Evolutionary conservation across 1,284 basidiomycete species (phyloP), one percentile per base, ranked within the genome.

Genomic region (Termitomyces sp.): DNA sequence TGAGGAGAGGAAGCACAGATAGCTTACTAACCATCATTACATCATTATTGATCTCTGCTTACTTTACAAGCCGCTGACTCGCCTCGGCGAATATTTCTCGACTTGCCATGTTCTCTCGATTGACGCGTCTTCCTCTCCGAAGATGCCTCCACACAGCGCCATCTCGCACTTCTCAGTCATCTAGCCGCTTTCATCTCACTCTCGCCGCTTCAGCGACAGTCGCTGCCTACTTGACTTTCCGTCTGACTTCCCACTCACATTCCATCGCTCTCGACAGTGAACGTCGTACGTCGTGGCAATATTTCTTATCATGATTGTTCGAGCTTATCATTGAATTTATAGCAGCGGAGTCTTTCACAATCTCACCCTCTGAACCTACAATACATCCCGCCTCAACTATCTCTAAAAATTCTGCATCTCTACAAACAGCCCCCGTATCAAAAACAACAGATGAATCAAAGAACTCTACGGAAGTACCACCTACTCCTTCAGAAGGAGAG

Each of bases 81-180:
- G 50, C 28, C 19, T 35, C 47, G 42, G 38, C 39, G 33, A 49
- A 50, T 30, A 51, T 53, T 52, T 50, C 38, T 56, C 33, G 14
- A 34, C 1, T 1, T 39, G 43, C 53, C 53, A 76, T 76, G 74
- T 70, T 75, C 60, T 63, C 70, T 53, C 68, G 70, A 58, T 62
- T 74, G 24, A 64, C 71, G 56, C 72, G 71, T 67, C 67, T 72
- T 57, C 68, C 78, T 49, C 61, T 79, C 9, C 72, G 73, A 44
- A 72, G 77, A 60, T 75, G 71, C 56, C 50, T 81, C 5, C 78
- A 81, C 61, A 77, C 77, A 3, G 58, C 66, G 24, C 55, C 71
- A 16, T 54, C 66, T 34, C 66, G 60, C 9, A 49, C 60, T 24
- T 53, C 54, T 34, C 50, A 62, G 41, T 64, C 63, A 30, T 55